A percentile compares a stretch with the other conserved stretches of the same genome.
phyloP scores from a whole-genome alignment of 2,329 filamentous ascomycete genomes.

The Mariannaea sp. region DNA sequence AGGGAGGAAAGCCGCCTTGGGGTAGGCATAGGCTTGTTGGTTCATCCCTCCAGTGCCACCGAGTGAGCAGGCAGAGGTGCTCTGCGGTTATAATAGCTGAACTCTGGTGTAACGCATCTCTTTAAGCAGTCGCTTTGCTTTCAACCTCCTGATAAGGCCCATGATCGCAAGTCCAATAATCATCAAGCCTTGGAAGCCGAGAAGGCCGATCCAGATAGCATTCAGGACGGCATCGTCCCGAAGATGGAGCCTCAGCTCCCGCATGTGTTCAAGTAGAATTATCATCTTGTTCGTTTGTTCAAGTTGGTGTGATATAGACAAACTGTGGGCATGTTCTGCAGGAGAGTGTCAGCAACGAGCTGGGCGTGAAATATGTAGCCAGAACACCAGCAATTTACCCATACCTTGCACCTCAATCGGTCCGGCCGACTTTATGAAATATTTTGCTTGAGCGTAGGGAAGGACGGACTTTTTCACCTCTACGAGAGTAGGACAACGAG shows the following conservation, averaged over 20 bases:
- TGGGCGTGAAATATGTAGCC: neutral
- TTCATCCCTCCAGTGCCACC: neutral
- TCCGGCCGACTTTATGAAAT: conserved; percentile 13
- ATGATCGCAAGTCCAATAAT: conserved; percentile 47
- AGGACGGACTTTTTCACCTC: neutral
- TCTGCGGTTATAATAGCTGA: conserved; percentile 3
- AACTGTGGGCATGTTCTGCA: conserved; percentile 31
- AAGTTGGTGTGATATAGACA: conserved; percentile 24
- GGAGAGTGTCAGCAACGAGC: conserved; percentile 7
- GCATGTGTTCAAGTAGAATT: conserved; percentile 8
- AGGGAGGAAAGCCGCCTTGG: neutral
- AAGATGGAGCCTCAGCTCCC: conserved; percentile 35
- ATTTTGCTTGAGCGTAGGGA: conserved; percentile 6
- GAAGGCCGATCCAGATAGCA: conserved; percentile 53
- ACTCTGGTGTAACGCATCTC: conserved; percentile 10
- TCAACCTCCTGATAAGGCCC: conserved; percentile 38
- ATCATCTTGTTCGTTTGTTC: conserved; percentile 21
- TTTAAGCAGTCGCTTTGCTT: conserved; percentile 23
- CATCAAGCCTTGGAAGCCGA: conserved; percentile 52
- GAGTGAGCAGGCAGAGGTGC: neutral
- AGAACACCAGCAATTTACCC: conserved; percentile 5
- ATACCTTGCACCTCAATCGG: conserved; percentile 15
- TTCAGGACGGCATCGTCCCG: conserved; percentile 47
- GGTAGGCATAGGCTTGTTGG: neutral
- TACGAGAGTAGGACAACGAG: neutral